Base-by-base conservation (phyloP, 768 basidiomycete species). In the Hypholoma sublateritium region DNA sequence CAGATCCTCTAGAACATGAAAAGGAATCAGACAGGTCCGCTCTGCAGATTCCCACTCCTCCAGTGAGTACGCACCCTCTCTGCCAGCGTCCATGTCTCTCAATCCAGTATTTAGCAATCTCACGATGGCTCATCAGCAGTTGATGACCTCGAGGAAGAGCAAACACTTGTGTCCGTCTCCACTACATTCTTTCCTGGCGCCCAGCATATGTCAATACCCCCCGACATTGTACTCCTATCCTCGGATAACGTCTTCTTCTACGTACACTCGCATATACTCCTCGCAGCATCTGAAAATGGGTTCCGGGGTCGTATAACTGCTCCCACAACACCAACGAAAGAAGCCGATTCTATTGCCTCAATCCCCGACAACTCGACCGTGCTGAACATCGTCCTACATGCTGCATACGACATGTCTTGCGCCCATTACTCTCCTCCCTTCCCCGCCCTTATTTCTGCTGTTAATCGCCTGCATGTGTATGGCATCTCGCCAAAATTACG, bases 171-270 rank as follows among this genome's bases (percentile, higher is more conserved):
- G 55, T 90, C 90, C 1, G 84, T 93, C 35, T 92, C 90, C 14
- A 93, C 91, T 24, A 89, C 89, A 0, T 93, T 93, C 72, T 86
- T 81, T 65, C 89, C 91, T 2, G 84, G 82, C 36, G 84, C 88
- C 3, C 80, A 84, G 57, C 79, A 80, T 58, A 75, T 81, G 35
- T 63, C 80, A 0, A 67, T 78, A n/a, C 76, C 78, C 1, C 83
- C 88, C 1, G 87, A 93, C 67, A 62, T 84, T 43, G 77, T 88
- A 62, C 72, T 91, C 49, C 73, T 91, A 53, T 86, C 89, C 2
- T 78, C 84, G 25, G 92, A 94, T 65, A 80, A 81, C 16, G 89
- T 94, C 39, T 91, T 91, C 71, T 94, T 94, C 78, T 93, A 93
- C 65, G 86, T 87, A 5, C 89, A 93, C 68, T 74, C 77, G 0